Evolutionary conservation across 2,329 filamentous ascomycete genomes (phyloP).

Genomic region (Trichoderma oligosporum): DNA sequence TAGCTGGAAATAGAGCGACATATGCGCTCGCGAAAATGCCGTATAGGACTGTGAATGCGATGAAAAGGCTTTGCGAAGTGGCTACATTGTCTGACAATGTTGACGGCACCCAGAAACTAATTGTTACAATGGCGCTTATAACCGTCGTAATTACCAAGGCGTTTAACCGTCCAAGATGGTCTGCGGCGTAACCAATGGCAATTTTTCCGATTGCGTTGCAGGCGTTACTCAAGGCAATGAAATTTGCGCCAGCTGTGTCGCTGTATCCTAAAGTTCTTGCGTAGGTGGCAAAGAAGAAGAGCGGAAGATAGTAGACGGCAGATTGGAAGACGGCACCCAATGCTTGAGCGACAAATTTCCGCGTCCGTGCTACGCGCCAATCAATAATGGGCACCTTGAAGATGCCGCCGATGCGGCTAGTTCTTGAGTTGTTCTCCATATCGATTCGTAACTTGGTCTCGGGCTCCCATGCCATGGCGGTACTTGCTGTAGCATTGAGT

Average conservation of each 20-base stretch:
- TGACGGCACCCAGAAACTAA: constrained; percentile 5
- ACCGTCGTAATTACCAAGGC: background rate
- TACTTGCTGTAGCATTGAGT: background rate
- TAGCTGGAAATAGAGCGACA: constrained; percentile 1
- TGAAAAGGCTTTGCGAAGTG: constrained; percentile 2
- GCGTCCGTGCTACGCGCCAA: constrained; percentile 2
- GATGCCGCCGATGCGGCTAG: background rate
- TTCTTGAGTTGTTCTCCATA: background rate
- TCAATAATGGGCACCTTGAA: constrained; percentile 2
- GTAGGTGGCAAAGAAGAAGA: constrained; percentile 12
- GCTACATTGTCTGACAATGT: background rate
- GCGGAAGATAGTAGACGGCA: constrained; percentile 7
- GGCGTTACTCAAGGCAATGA: background rate
- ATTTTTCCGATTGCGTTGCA: constrained; percentile 11
- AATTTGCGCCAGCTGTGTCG: constrained; percentile 9
- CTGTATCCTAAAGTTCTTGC: constrained; percentile 9
- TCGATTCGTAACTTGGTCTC: constrained; percentile 1
- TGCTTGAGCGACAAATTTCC: constrained; percentile 4
- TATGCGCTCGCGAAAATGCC: constrained; percentile 9
- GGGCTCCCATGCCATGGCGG: background rate
- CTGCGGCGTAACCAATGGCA: constrained; percentile 4
- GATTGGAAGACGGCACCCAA: constrained; percentile 7
- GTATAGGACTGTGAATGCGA: background rate
- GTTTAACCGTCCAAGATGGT: constrained; percentile 3
- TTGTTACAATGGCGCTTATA: background rate